These are phyloP conservation scores for Colletotrichum sojae DNA, from an alignment of 2,329 filamentous ascomycete genomes.

Conservation along the genomic window DNA sequence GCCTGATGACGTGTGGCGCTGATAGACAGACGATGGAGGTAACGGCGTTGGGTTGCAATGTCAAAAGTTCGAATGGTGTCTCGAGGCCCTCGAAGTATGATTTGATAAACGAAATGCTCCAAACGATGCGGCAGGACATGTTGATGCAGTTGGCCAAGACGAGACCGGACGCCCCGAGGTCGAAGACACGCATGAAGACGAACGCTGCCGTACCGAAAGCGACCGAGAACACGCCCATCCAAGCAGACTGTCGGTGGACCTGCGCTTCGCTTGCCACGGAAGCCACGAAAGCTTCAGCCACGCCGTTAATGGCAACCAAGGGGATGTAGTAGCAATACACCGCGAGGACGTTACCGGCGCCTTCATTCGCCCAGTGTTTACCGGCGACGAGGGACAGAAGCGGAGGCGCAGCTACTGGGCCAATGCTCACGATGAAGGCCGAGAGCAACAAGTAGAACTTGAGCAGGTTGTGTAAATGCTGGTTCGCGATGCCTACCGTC, in stretches of 20 bases:
- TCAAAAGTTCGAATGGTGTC: constrained; percentile 55
- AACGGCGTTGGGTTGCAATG: constrained; percentile 59
- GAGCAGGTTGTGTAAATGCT: constrained; percentile 75
- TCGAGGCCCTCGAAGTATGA: constrained; percentile 70
- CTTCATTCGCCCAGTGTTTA: constrained; percentile 79
- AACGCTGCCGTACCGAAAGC: constrained; percentile 83
- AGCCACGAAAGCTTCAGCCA: constrained; percentile 93
- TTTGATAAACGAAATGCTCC: constrained; percentile 82
- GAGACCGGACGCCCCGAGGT: constrained; percentile 82
- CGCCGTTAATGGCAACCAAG: constrained; percentile 90
- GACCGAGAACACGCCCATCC: constrained; percentile 87
- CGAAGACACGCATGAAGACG: constrained; percentile 77
- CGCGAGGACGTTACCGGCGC: constrained; percentile 80
- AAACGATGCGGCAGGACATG: constrained; percentile 87
- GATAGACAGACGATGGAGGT: constrained; percentile 61
- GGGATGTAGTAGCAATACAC: constrained; percentile 95
- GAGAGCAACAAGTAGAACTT: constrained; percentile 83
- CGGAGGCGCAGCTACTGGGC: constrained; percentile 81
- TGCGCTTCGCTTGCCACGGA: constrained; percentile 84
- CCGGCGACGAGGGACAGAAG: constrained; percentile 84
- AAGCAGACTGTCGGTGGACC: constrained; percentile 82
- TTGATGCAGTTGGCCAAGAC: constrained; percentile 92
- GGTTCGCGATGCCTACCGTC: constrained; percentile 54
- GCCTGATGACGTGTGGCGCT: constrained; percentile 58
- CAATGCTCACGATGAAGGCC: constrained; percentile 76